These are phyloP conservation scores for Diospyros kaki DNA, from an alignment of 148 eudicot species.

Conservation along the genomic window DNA sequence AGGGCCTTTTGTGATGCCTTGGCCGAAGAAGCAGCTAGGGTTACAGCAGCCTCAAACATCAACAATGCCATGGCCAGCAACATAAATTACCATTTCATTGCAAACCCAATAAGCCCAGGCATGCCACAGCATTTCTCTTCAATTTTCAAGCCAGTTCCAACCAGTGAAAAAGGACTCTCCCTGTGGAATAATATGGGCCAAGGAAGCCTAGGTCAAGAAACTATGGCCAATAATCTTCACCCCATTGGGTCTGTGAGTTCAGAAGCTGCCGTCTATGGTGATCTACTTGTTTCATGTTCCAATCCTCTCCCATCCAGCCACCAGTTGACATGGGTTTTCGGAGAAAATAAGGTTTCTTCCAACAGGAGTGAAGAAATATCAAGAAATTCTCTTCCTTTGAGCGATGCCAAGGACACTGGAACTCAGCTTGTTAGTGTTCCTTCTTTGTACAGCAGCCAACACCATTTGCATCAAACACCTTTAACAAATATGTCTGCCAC, in stretches of 20 bases:
- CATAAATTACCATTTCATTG: constrained; percentile 53
- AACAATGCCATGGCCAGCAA: constrained; percentile 26
- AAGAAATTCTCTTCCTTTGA: constrained; percentile 12
- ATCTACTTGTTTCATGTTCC: constrained; percentile 2
- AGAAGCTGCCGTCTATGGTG: not conserved
- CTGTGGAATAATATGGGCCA: constrained; percentile 18
- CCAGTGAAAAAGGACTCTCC: constrained; percentile 15
- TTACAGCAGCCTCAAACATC: constrained; percentile 62
- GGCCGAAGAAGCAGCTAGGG: constrained; percentile 89
- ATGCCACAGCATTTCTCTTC: constrained; percentile 55
- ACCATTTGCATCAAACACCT: constrained; percentile 26
- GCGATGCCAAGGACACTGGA: not conserved
- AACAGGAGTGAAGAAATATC: constrained; percentile 6
- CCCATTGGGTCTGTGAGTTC: constrained; percentile 19
- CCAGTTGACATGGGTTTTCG: constrained; percentile 33
- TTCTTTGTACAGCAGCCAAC: constrained; percentile 60
- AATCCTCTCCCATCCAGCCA: constrained; percentile 22
- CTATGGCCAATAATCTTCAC: constrained; percentile 18
- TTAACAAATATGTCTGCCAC: constrained; percentile 66
- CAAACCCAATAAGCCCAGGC: constrained; percentile 30
- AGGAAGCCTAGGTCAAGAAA: constrained; percentile 10
- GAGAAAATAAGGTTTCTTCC: constrained; percentile 9
- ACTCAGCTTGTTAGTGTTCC: constrained; percentile 32
- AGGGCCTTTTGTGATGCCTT: constrained; percentile 94
- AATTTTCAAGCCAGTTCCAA: constrained; percentile 49